A percentile compares a stretch with the other conserved stretches of the same genome.
These are phyloP conservation scores for Trichophyton simii DNA, from an alignment of 2,329 filamentous ascomycete genomes.

Conservation along the genomic window DNA sequence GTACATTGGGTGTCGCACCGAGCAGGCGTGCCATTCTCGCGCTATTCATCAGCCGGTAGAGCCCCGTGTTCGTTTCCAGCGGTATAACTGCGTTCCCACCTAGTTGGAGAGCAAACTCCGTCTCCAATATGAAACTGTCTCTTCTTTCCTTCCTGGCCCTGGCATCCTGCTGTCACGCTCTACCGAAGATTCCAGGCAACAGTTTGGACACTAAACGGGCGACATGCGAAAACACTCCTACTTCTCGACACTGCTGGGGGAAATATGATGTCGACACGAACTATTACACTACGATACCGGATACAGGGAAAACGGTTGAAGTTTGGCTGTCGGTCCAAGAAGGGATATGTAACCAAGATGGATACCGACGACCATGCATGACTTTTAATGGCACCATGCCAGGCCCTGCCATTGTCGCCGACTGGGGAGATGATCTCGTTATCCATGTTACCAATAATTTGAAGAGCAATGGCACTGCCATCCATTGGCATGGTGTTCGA, in stretches of 20 bases:
- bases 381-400: slow-evolving; percentile 22
- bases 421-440: slow-evolving; percentile 24
- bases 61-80: background rate
- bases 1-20: background rate
- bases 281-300: background rate
- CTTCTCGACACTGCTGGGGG: background rate
- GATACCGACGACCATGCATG: background rate
- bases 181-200: background rate
- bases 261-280: background rate
- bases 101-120: background rate
- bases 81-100: background rate
- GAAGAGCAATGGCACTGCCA: slow-evolving; percentile 2
- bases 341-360: background rate
- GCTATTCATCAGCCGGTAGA: background rate
- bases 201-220: background rate
- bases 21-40: background rate
- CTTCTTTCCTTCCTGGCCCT: background rate
- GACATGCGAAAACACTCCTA: background rate
- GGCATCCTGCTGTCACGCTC: background rate
- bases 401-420: slow-evolving; percentile 23
- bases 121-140: background rate
- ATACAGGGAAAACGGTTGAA: background rate
- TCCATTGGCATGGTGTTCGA: slow-evolving; percentile 4
- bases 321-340: background rate
- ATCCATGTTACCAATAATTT: slow-evolving; percentile 21